Conservation (phyloP, 2,329 filamentous ascomycete genomes). For the Penicillium sp. region DNA sequence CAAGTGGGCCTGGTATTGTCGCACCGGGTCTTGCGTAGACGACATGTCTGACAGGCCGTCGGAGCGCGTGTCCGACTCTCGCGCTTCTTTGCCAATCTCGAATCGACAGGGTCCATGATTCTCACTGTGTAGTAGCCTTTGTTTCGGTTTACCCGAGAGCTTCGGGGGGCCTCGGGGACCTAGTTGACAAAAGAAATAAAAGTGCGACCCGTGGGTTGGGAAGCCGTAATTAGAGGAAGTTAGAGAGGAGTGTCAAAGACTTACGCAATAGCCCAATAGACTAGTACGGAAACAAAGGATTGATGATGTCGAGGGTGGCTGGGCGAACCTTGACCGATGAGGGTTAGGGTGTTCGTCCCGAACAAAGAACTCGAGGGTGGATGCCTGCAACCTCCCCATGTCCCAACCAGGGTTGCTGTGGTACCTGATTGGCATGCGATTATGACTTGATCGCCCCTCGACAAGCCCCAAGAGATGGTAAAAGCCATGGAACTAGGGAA, state of each 20-base stretch:
- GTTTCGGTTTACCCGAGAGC: conserved; percentile 11
- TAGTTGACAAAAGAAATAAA: not conserved
- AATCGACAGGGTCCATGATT: conserved; percentile 17
- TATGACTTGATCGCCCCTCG: not conserved
- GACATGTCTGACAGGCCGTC: conserved; percentile 27
- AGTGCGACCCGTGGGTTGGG: conserved; percentile 12
- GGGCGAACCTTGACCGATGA: conserved; percentile 14
- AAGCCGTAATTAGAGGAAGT: conserved; percentile 8
- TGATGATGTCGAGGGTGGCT: conserved; percentile 3
- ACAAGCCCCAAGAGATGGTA: not conserved
- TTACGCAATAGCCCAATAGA: not conserved
- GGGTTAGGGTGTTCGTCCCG: conserved; percentile 5
- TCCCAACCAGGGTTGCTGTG: conserved; percentile 7
- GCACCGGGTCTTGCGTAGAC: conserved; percentile 26
- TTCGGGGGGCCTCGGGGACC: conserved; percentile 19
- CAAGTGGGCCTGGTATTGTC: conserved; percentile 24
- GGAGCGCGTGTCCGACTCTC: conserved; percentile 26
- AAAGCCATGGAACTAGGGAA: not conserved
- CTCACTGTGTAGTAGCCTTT: not conserved
- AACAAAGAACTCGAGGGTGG: conserved; percentile 16
- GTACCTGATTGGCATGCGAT: conserved; percentile 8
- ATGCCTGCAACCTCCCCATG: conserved; percentile 5
- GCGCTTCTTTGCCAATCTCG: conserved; percentile 18
- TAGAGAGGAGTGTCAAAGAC: not conserved
- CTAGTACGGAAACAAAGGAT: conserved; percentile 15